These are phyloP conservation scores for Encephalitozoon romaleae DNA, from an alignment of 371 early-diverging fungal species.

Conservation along the genomic window DNA sequence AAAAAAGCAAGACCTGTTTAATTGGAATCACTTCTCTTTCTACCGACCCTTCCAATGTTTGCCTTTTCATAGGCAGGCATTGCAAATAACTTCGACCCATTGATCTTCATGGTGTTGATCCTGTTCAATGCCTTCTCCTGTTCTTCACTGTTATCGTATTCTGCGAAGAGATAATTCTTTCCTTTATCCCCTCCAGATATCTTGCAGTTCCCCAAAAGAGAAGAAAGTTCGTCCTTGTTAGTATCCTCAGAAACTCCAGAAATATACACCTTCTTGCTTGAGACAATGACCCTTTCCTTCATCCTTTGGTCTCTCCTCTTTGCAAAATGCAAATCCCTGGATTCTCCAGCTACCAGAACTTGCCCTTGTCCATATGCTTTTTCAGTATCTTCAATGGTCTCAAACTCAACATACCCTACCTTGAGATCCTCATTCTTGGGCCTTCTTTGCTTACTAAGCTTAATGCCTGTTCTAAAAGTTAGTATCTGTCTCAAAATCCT, in stretches of 20 bases:
- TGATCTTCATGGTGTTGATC: constrained; percentile 7
- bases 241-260: constrained; percentile 23
- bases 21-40: neutral
- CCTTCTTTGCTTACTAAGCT: constrained; percentile 1
- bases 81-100: constrained; percentile 3
- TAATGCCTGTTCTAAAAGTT: constrained; percentile 21
- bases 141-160: constrained; percentile 10
- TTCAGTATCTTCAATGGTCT: constrained; percentile 5
- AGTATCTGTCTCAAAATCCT: constrained; percentile 29
- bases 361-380: neutral
- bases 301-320: neutral
- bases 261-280: constrained; percentile 28
- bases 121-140: constrained; percentile 7
- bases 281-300: constrained; percentile 4
- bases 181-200: constrained; percentile 11
- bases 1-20: neutral
- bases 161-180: constrained; percentile 16
- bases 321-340: constrained; percentile 1
- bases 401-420: constrained; percentile 30
- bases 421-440: neutral
- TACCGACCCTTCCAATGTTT: neutral
- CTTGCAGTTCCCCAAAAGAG: constrained; percentile 25
- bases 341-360: neutral
- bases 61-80: constrained; percentile 16
- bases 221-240: constrained; percentile 1